Base-by-base conservation (phyloP, 352 stramenopile species). In the Phytophthora megakarya region DNA sequence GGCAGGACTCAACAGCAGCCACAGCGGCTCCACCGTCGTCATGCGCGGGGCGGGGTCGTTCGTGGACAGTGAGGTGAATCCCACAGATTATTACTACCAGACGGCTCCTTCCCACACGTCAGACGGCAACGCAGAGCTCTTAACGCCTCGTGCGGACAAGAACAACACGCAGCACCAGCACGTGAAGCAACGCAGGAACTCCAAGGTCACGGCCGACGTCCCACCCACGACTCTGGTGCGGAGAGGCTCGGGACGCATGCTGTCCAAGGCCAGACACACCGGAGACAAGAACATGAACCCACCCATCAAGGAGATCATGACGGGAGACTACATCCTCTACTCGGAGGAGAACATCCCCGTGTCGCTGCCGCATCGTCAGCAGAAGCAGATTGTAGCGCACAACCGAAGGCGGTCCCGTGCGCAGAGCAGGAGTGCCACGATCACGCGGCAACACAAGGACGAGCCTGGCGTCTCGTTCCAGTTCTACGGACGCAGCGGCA, bases 401-500 rank as follows among this genome's bases (percentile, higher is more conserved):
- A 47, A 56, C 35, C 57, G 58, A 10, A 66, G 66, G 21, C 57
- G 58, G 22, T 63, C 43, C 19, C 70, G 38, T 19, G 47, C 23
- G 0, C 73, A 65, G 48, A 69, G 43, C 39, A 67, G 66, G 18
- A 67, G 37, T n/a, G 53, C 48, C 0, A 67, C 62, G 43, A 65
- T 68, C 49, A 35, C 19, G 1, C 35, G 43, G 15, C 55, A 75
- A 19, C 40, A 70, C 40, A 70, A 76, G 40, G 61, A 73, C 33
- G 67, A 77, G 32, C 62, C 77, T 25, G 74, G 76, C 5, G 67
- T 73, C 8, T 89, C 83, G 13, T 86, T 86, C 60, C 73, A 92
- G 69, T 84, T 92, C 45, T 88, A 87, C 62, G 79, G 72, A 61
- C 71, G 75, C 18, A 73, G 71, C 21, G 75, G 78, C 51, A 72